Evolutionary conservation across 192 early-diverging fungal species (phyloP).

Genomic region (Coemansia sp.): DNA sequence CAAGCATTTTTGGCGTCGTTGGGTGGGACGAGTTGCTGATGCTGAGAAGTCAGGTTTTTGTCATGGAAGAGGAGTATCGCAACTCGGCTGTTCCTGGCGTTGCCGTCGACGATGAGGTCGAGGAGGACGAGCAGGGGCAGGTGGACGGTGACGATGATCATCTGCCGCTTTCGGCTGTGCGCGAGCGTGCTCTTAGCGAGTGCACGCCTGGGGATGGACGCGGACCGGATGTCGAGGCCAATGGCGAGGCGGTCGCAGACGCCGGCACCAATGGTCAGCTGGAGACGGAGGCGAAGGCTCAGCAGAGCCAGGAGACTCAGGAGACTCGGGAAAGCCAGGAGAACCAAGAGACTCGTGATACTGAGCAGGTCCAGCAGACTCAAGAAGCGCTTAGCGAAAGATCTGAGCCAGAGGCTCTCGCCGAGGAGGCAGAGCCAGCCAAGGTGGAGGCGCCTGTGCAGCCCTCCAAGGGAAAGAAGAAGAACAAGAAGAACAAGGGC

Average conservation of each 20-base stretch:
- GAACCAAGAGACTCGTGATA: neutral
- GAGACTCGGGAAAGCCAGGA: slow-evolving; percentile 1
- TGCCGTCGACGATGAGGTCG: slow-evolving; percentile 39
- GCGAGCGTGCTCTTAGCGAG: slow-evolving; percentile 16
- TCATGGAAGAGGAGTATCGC: slow-evolving; percentile 99
- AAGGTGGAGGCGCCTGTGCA: neutral
- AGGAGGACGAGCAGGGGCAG: slow-evolving; percentile 24
- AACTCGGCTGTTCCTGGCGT: slow-evolving; percentile 35
- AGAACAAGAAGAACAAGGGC: slow-evolving; percentile 41
- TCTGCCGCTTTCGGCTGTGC: slow-evolving; percentile 31
- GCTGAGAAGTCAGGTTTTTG: slow-evolving; percentile 86
- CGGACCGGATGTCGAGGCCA: neutral
- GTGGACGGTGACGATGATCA: slow-evolving; percentile 29
- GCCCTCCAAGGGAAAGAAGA: slow-evolving; percentile 36
- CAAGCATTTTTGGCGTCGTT: slow-evolving; percentile 72
- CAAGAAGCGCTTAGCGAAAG: neutral
- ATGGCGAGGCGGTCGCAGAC: neutral
- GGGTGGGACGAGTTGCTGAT: slow-evolving; percentile 96
- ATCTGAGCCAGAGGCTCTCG: too few relatives aligned
- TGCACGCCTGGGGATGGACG: neutral
- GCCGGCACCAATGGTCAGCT: neutral
- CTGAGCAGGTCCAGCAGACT: slow-evolving; percentile 1
- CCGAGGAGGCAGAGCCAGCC: neutral
- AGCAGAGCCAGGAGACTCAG: neutral
- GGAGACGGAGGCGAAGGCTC: neutral